These are phyloP conservation scores for Aspergillus floridensis DNA, from an alignment of 2,329 filamentous ascomycete species.

Conservation along the genomic window DNA sequence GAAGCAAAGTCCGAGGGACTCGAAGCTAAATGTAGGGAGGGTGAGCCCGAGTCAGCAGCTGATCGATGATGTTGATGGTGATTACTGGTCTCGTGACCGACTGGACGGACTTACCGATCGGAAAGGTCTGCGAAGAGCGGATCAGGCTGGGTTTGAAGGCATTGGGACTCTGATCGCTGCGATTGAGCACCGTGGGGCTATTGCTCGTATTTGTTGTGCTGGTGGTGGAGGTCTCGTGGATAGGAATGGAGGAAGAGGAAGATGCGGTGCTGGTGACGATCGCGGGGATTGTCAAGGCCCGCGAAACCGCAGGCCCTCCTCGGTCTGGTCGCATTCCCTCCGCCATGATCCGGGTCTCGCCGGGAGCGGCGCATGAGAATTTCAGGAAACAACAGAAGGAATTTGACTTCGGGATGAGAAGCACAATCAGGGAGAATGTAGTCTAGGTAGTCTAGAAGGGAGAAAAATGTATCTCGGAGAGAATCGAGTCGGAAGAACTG, in stretches of 20 bases:
- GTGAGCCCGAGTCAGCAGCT: constrained; percentile 13
- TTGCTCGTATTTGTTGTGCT: constrained; percentile 5
- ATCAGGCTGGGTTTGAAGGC: constrained; percentile 13
- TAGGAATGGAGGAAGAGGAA: constrained; percentile 17
- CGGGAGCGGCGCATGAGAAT: constrained; percentile 24
- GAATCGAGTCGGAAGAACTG: background rate
- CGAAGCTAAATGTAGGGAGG: constrained; percentile 21
- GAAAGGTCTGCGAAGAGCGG: constrained; percentile 22
- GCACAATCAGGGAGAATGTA: background rate
- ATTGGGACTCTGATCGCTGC: constrained; percentile 13
- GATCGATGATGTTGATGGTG: background rate
- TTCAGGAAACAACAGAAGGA: background rate
- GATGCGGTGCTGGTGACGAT: constrained; percentile 24
- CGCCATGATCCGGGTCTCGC: constrained; percentile 28
- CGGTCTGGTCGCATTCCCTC: constrained; percentile 29
- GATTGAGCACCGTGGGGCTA: constrained; percentile 1
- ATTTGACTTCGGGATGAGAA: background rate
- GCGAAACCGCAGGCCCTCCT: constrained; percentile 21
- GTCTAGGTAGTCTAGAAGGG: too few relatives aligned
- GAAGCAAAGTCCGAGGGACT: constrained; percentile 30
- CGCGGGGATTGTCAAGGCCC: constrained; percentile 26
- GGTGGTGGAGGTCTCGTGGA: constrained; percentile 8
- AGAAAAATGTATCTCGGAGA: too few relatives aligned
- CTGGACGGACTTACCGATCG: constrained; percentile 26
- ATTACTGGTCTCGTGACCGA: constrained; percentile 1